Evolutionary conservation across 169 alveolate species (phyloP), one percentile per base, ranked within the genome.

Genomic region (Plasmodium vivax): DNA sequence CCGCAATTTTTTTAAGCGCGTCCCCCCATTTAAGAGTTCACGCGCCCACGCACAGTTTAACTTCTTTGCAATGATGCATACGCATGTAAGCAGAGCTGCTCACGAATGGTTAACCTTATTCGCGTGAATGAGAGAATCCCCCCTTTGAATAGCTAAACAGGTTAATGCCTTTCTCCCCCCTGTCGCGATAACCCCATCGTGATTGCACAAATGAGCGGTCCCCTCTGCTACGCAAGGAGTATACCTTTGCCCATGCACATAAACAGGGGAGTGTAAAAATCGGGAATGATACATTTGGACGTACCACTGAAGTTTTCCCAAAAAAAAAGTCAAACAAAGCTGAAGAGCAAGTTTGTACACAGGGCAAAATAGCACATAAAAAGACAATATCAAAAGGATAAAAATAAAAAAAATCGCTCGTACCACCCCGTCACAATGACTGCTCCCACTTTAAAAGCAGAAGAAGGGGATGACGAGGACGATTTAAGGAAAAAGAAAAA

Each of bases 401-500:
- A 41, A 23, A 82, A 43, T n/a, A 9, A 51, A 51, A 82, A 45
- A 82, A 82, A 23, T 30, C 34, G 43, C 27, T 23, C 6, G 43
- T 4, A 72, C 32, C 14, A 54, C 62, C 45, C 23, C 23, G 47
- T 75, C 82, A 85, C 77, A 85, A 85, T 85, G 93, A 30, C 45
- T 23, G 43, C 83, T 27, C 72, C 71, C 80, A 51, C 43, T 36
- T 54, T n/a, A 23, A 77, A 85, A 34, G 75, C 32, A 47, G 81
- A 87, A 77, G 85, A 87, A 6, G 68, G 47, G 43, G 43, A 19
- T 81, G 87, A 47, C 12, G 75, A 73, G 38, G 79, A 73, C 27
- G 77, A 85, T 47, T n/a, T 32, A 73, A 79, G 45, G 82, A 62
- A 85, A 51, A 54, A 87, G 79, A 56, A 74, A 54, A 74, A 87